These are phyloP conservation scores for Pichiaceae sp. DNA, from an alignment of 1,139 yeast species.

Conservation along the genomic window DNA sequence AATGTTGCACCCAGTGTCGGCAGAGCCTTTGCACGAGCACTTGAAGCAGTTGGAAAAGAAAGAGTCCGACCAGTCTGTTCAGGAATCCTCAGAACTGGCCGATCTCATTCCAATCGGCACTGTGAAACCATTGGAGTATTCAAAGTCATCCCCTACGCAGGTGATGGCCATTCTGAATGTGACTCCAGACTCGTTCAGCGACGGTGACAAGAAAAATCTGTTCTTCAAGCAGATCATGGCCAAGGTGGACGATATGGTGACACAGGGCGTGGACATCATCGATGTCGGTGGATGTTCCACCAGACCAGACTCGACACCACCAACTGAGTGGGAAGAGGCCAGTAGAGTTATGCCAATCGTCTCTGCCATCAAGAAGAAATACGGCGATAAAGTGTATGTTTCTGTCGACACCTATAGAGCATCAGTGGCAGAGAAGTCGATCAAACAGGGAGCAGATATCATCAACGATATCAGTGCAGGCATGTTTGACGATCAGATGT, in stretches of 20 bases:
- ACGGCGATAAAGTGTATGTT: slow-evolving; percentile 34
- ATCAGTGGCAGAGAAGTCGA: slow-evolving; percentile 59
- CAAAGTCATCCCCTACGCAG: slow-evolving; percentile 29
- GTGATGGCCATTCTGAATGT: slow-evolving; percentile 84
- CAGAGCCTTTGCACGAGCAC: slow-evolving; percentile 69
- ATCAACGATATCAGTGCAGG: slow-evolving; percentile 92
- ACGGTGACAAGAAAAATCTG: slow-evolving; percentile 55
- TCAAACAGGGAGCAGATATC: slow-evolving; percentile 78
- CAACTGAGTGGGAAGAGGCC: slow-evolving; percentile 45
- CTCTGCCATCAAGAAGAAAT: slow-evolving; percentile 40
- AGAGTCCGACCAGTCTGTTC: slow-evolving; percentile 26
- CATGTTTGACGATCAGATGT: slow-evolving; percentile 53
- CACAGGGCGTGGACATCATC: slow-evolving; percentile 56
- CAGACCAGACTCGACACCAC: slow-evolving; percentile 67
- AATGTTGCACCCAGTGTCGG: slow-evolving; percentile 69
- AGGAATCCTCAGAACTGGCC: slow-evolving; percentile 37
- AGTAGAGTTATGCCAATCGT: slow-evolving; percentile 65
- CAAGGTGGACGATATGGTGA: slow-evolving; percentile 32
- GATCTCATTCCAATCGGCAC: slow-evolving; percentile 35
- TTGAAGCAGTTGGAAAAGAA: slow-evolving; percentile 42
- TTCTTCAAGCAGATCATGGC: slow-evolving; percentile 32
- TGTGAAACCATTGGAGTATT: slow-evolving; percentile 28
- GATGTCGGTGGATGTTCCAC: slow-evolving; percentile 95
- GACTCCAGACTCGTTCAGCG: slow-evolving; percentile 95
- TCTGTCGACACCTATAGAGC: slow-evolving; percentile 85